Conservation (phyloP, 2,329 filamentous ascomycete genomes). For the Cytospora mali region DNA sequence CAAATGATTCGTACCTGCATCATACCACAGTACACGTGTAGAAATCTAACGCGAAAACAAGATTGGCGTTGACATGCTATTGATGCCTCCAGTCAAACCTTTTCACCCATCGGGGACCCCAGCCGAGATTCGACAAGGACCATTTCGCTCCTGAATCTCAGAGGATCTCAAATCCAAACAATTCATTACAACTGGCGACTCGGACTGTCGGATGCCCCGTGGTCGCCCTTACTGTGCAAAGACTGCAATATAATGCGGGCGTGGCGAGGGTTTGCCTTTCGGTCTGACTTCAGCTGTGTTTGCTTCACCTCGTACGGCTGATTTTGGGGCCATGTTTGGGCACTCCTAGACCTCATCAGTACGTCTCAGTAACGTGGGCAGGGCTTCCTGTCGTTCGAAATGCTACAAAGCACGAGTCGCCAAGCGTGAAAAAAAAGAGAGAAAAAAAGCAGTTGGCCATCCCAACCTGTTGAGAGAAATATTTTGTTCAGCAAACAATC, state of each 20-base stretch:
- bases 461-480: background rate
- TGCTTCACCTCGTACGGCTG: background rate
- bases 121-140: background rate
- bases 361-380: background rate
- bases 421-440: background rate
- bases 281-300: background rate
- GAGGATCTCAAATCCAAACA: background rate
- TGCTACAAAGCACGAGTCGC: background rate
- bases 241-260: background rate
- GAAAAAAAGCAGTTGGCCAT: background rate
- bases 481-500: background rate
- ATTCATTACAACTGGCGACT: background rate
- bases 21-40: conserved; percentile 1
- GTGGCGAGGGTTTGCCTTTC: background rate
- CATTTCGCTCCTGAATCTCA: background rate
- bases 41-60: background rate
- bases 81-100: conserved; percentile 3
- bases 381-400: background rate
- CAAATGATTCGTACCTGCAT: conserved; percentile 6
- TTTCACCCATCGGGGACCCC: conserved; percentile 8
- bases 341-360: background rate
- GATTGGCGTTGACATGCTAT: conserved; percentile 7
- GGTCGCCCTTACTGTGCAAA: background rate
- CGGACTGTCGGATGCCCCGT: background rate
- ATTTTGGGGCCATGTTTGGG: conserved; percentile 2